A percentile compares a stretch with the other conserved stretches of the same genome.
Evolutionary conservation across 2,329 filamentous ascomycete species (phyloP).

Genomic region (Neurospora crassa): DNA sequence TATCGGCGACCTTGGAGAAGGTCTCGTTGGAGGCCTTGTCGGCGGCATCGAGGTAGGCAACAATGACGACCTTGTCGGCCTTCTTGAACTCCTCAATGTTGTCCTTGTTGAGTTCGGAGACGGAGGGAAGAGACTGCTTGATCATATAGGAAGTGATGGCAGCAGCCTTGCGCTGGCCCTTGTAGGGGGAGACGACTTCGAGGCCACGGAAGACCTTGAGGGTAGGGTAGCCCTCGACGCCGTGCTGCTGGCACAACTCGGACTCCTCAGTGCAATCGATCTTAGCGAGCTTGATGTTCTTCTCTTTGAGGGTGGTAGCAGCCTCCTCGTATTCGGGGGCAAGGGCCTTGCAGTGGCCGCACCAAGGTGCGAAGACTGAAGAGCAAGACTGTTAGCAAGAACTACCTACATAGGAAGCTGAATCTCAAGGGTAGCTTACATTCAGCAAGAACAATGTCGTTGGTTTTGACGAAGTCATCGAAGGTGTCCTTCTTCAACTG

Average conservation of each 20-base stretch:
- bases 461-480: conserved; percentile 71
- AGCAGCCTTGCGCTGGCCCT: conserved; percentile 80
- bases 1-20: conserved; percentile 63
- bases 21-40: conserved; percentile 83
- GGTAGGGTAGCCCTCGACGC: conserved; percentile 95
- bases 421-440: conserved; percentile 47
- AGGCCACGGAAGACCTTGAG: conserved; percentile 96
- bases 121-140: conserved; percentile 91
- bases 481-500: conserved; percentile 83
- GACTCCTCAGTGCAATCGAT: conserved; percentile 92
- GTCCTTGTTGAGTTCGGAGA: conserved; percentile 72
- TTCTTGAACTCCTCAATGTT: conserved; percentile 94
- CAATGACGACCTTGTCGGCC: conserved; percentile 89
- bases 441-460: conserved; percentile 88
- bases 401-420: neutral
- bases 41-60: conserved; percentile 74
- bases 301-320: conserved; percentile 75
- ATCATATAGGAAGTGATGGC: conserved; percentile 82
- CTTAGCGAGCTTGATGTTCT: conserved; percentile 78
- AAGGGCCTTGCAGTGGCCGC: conserved; percentile 96
- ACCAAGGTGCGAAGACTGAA: conserved; percentile 89
- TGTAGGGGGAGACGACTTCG: conserved; percentile 74
- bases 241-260: conserved; percentile 81
- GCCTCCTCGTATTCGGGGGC: conserved; percentile 86
- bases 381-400: conserved; percentile 1